phyloP scores from a whole-genome alignment of 305 asterid species.

The Nicotiana rustica region DNA sequence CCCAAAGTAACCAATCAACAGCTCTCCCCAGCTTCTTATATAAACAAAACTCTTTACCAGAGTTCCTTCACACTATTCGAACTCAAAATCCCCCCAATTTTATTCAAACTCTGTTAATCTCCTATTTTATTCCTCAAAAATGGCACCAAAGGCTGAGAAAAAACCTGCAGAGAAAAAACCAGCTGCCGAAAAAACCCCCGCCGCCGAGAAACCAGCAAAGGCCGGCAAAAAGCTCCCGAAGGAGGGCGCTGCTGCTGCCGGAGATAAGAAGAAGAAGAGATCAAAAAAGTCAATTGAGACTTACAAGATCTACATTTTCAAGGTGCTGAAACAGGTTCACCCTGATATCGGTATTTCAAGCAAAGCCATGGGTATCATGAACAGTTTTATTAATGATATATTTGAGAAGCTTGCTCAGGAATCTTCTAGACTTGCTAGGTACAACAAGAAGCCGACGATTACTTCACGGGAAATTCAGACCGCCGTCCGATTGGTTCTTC shows the following conservation, averaged over 20 bases:
- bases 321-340: constrained; percentile 45
- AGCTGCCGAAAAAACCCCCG: too few relatives aligned
- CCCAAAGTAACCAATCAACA: constrained; percentile 42
- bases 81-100: background rate
- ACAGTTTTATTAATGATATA: too few relatives aligned
- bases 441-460: too few relatives aligned
- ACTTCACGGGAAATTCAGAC: too few relatives aligned
- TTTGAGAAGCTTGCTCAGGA: too few relatives aligned
- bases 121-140: background rate
- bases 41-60: background rate
- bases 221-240: too few relatives aligned
- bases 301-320: constrained; percentile 24
- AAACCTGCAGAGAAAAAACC: too few relatives aligned
- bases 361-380: too few relatives aligned
- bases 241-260: too few relatives aligned
- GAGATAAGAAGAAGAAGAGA: too few relatives aligned
- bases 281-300: constrained; percentile 11
- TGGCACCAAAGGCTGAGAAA: constrained; percentile 65
- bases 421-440: too few relatives aligned
- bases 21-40: constrained; percentile 30
- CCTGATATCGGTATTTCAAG: background rate
- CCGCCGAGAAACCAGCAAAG: too few relatives aligned
- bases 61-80: background rate
- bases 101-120: background rate
- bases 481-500: constrained; percentile 24